These are phyloP conservation scores for Podaxis mareebaensis DNA, from an alignment of 768 basidiomycete genomes.

Conservation along the genomic window DNA sequence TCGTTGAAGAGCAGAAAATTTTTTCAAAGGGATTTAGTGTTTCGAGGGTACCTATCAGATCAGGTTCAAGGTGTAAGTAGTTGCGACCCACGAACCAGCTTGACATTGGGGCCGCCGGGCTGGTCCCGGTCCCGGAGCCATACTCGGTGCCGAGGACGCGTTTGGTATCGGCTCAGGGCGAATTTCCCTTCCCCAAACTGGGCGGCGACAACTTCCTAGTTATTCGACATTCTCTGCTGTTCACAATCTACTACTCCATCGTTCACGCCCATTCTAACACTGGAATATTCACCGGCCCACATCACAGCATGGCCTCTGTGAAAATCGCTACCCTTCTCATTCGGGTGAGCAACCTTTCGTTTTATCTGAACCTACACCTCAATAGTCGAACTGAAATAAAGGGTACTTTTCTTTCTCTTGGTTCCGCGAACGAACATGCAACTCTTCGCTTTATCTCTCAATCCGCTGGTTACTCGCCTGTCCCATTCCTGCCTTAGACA, in stretches of 20 bases:
- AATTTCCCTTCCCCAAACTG: not conserved
- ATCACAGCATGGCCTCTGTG: constrained; percentile 14
- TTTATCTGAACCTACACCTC: not conserved
- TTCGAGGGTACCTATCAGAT: not conserved
- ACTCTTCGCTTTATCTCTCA: not conserved
- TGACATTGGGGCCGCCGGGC: not conserved
- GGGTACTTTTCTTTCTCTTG: constrained; percentile 6
- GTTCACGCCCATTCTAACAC: not conserved
- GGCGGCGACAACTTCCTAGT: not conserved
- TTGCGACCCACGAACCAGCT: not conserved
- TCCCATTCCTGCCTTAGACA: constrained; percentile 45
- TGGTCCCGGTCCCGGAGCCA: not conserved
- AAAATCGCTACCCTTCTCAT: constrained; percentile 18
- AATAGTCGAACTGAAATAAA: constrained; percentile 14
- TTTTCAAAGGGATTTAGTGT: not conserved
- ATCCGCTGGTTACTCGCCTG: not conserved
- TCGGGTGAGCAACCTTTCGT: constrained; percentile 6
- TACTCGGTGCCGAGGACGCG: not conserved
- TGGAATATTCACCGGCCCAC: no score
- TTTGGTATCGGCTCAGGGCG: not conserved
- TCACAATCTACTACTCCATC: not conserved
- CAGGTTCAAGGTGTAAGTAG: not conserved
- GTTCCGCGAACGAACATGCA: not conserved
- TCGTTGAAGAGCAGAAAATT: not conserved
- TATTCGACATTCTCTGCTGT: not conserved